phyloP scores from a whole-genome alignment of 2,329 filamentous ascomycete species.

The Ophiostoma populinum region DNA sequence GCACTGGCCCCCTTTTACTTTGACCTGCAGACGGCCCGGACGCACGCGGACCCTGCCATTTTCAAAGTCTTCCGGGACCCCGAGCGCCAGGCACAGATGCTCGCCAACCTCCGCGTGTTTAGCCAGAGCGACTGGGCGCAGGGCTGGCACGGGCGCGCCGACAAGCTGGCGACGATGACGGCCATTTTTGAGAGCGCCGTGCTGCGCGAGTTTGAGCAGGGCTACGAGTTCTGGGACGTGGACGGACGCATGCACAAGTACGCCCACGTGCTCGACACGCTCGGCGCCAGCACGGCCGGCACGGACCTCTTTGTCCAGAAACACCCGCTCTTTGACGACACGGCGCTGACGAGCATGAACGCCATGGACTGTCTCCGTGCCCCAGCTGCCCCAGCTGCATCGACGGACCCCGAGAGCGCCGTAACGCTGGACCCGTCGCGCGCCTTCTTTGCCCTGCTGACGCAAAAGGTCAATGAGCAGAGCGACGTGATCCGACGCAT shows the following conservation, averaged over 20 bases:
- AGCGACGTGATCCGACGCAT: constrained; percentile 60
- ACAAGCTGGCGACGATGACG: constrained; percentile 57
- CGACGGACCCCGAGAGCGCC: constrained; percentile 27
- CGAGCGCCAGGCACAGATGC: constrained; percentile 77
- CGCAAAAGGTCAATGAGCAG: constrained; percentile 68
- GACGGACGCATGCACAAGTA: constrained; percentile 81
- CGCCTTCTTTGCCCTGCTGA: constrained; percentile 60
- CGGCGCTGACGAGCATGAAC: constrained; percentile 46
- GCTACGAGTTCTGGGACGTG: constrained; percentile 75
- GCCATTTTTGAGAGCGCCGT: constrained; percentile 82
- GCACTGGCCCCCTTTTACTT: constrained; percentile 77
- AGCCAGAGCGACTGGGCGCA: constrained; percentile 62
- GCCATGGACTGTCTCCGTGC: constrained; percentile 56
- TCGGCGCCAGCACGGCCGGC: constrained; percentile 66
- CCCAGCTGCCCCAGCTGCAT: neutral
- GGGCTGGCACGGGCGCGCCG: constrained; percentile 54
- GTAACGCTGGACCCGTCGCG: constrained; percentile 68
- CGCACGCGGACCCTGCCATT: constrained; percentile 62
- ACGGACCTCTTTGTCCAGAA: constrained; percentile 80
- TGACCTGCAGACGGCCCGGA: constrained; percentile 56
- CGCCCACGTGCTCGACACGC: constrained; percentile 62
- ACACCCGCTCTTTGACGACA: constrained; percentile 65
- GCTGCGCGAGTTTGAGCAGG: constrained; percentile 80
- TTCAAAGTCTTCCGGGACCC: constrained; percentile 81
- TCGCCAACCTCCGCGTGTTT: constrained; percentile 66